Conservation (phyloP, 441 rosid species). For the Adansonia madagascariensis region DNA sequence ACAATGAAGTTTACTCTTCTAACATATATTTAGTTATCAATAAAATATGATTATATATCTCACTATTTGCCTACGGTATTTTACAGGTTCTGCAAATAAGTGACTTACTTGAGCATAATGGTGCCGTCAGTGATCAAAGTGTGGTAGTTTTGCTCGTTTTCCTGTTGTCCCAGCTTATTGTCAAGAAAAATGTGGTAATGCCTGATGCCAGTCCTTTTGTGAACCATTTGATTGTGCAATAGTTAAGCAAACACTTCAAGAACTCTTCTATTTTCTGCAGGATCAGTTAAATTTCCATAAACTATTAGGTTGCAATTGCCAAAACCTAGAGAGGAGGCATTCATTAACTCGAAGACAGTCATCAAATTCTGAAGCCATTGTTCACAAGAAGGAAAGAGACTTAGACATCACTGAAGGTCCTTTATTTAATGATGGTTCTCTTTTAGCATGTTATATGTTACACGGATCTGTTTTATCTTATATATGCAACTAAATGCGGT, state of each 20-base stretch:
- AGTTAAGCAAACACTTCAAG: conserved; percentile 28
- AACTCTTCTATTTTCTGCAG: conserved; percentile 43
- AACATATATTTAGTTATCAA: not conserved
- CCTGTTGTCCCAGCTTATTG: conserved; percentile 72
- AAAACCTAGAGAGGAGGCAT: conserved; percentile 58
- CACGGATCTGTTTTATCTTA: not conserved
- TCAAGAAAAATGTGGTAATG: conserved; percentile 68
- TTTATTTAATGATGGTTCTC: conserved; percentile 25
- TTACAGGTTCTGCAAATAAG: conserved; percentile 83
- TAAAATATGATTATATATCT: not conserved
- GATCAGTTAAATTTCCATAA: conserved; percentile 86
- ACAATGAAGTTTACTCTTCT: not conserved
- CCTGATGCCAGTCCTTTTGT: conserved; percentile 15
- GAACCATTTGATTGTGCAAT: conserved; percentile 21
- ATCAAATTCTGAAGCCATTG: conserved; percentile 33
- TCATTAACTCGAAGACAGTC: conserved; percentile 36
- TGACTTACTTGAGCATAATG: conserved; percentile 85
- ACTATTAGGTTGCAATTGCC: conserved; percentile 74
- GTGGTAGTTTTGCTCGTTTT: conserved; percentile 76
- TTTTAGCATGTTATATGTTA: conserved; percentile 10
- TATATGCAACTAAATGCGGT: not conserved
- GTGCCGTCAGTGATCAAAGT: conserved; percentile 65
- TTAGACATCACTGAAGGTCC: conserved; percentile 52
- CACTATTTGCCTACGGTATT: conserved; percentile 7
- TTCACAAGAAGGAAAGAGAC: conserved; percentile 42